Evolutionary conservation across 2,329 filamentous ascomycete genomes (phyloP).

Genomic region (Plectosphaerella cucumerina): DNA sequence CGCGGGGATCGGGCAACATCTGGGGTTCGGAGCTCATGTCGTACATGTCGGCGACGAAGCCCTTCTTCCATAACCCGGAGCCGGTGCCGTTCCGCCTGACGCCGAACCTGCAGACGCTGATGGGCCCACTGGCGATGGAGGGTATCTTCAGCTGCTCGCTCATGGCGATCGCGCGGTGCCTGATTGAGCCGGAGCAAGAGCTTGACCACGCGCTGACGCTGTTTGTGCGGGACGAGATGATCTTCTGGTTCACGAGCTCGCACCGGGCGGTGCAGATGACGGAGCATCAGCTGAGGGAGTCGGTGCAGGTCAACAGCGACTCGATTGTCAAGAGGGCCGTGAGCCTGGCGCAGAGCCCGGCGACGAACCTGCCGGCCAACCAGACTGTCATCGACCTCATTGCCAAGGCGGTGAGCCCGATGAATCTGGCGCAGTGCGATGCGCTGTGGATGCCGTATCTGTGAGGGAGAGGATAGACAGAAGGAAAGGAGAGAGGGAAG

Average conservation of each 20-base stretch:
- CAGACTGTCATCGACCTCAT: conserved; percentile 96
- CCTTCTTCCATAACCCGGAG: conserved; percentile 92
- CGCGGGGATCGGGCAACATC: conserved; percentile 81
- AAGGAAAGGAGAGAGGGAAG: not conserved
- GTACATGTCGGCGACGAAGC: conserved; percentile 76
- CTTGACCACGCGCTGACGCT: conserved; percentile 93
- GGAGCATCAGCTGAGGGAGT: conserved; percentile 69
- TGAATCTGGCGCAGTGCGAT: conserved; percentile 83
- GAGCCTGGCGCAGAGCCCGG: conserved; percentile 73
- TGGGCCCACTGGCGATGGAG: conserved; percentile 93
- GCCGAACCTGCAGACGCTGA: conserved; percentile 90
- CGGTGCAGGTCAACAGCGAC: conserved; percentile 82
- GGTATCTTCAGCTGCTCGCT: conserved; percentile 93
- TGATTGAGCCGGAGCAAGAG: conserved; percentile 84
- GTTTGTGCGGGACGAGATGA: conserved; percentile 97
- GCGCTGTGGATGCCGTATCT: conserved; percentile 97
- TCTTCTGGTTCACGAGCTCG: conserved; percentile 85
- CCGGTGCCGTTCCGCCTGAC: conserved; percentile 96
- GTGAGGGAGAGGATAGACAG: conserved; percentile 33
- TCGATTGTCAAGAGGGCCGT: conserved; percentile 88
- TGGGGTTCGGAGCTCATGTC: conserved; percentile 96
- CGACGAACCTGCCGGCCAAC: conserved; percentile 83
- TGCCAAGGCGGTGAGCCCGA: conserved; percentile 86
- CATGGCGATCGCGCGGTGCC: conserved; percentile 92
- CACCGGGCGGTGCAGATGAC: conserved; percentile 56